phyloP scores from a whole-genome alignment of 345 rosid genomes.

The Laguncularia racemosa region DNA sequence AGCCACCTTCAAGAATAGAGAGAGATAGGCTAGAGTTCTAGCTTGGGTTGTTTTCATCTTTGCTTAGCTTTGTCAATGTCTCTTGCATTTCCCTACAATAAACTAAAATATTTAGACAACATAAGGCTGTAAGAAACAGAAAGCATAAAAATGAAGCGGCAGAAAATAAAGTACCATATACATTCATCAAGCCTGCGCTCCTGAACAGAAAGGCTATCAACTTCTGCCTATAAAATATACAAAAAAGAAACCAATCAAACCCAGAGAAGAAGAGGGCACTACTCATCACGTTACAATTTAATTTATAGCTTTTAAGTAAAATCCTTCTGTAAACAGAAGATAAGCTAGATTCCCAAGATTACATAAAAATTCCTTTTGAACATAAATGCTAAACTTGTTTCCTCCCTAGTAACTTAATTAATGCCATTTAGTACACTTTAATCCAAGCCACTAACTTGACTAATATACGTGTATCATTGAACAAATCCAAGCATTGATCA shows the following conservation, averaged over 20 bases:
- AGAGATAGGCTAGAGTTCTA: conserved; percentile 19
- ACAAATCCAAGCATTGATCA: too few species aligned
- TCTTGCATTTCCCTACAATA: conserved; percentile 82
- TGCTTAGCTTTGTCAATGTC: conserved; percentile 73
- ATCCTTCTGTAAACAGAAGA: too few species aligned
- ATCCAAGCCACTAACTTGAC: too few species aligned
- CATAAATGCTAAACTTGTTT: too few species aligned
- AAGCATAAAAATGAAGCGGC: conserved; percentile 1
- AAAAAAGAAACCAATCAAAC: not conserved
- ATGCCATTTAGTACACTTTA: too few species aligned
- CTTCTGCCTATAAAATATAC: conserved; percentile 52
- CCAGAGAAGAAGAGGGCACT: too few species aligned
- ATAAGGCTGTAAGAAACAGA: not conserved
- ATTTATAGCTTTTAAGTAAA: too few species aligned
- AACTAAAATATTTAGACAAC: conserved; percentile 20
- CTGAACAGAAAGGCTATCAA: conserved; percentile 58
- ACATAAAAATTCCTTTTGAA: too few species aligned
- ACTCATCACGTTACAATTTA: too few species aligned
- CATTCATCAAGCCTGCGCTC: conserved; percentile 59
- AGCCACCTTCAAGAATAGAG: conserved; percentile 49
- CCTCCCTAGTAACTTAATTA: too few species aligned
- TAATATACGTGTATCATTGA: too few species aligned
- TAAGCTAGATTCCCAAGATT: too few species aligned
- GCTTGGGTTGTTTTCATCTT: conserved; percentile 81
- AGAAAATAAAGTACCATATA: conserved; percentile 34